Evolutionary conservation across 495 filamentous ascomycete species (phyloP).

Genomic region (Lophium mytilinum): DNA sequence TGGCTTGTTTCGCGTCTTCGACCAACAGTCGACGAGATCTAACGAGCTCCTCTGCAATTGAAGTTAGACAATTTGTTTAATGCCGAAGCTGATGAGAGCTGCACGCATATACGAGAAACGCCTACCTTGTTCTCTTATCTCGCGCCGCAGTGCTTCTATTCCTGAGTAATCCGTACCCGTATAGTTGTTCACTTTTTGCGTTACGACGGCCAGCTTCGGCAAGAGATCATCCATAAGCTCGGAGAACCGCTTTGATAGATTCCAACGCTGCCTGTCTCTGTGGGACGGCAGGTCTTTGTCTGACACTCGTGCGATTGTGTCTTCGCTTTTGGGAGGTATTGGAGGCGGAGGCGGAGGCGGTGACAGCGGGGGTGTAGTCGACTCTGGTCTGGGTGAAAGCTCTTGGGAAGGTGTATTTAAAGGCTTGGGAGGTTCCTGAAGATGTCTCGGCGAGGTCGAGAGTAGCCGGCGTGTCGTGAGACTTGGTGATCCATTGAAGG

Average conservation of each 20-base stretch:
- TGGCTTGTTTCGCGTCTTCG: conserved; percentile 60
- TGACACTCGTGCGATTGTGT: conserved; percentile 12
- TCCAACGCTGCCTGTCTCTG: conserved; percentile 61
- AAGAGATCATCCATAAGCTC: conserved; percentile 82
- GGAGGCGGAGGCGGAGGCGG: not conserved
- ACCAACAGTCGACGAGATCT: conserved; percentile 55
- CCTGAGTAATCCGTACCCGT: conserved; percentile 78
- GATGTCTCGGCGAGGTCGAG: not conserved
- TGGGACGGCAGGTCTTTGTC: conserved; percentile 63
- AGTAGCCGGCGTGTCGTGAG: not conserved
- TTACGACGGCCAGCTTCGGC: conserved; percentile 71
- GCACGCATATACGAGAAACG: not conserved
- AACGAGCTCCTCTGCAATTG: conserved; percentile 50
- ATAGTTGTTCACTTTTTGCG: conserved; percentile 81
- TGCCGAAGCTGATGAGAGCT: too few species aligned
- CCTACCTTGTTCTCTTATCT: conserved; percentile 62
- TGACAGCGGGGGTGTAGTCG: not conserved
- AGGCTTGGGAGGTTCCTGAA: not conserved
- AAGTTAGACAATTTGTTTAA: not conserved
- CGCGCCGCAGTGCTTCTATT: conserved; percentile 75
- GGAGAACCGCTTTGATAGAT: conserved; percentile 64
- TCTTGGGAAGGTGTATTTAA: not conserved
- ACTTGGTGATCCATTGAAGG: not conserved
- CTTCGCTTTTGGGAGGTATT: conserved; percentile 3
- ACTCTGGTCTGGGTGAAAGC: too few species aligned